A percentile compares a stretch with the other conserved stretches of the same genome.
Evolutionary conservation across 164 flowering plant species (phyloP).

Genomic region (Macadamia integrifolia): DNA sequence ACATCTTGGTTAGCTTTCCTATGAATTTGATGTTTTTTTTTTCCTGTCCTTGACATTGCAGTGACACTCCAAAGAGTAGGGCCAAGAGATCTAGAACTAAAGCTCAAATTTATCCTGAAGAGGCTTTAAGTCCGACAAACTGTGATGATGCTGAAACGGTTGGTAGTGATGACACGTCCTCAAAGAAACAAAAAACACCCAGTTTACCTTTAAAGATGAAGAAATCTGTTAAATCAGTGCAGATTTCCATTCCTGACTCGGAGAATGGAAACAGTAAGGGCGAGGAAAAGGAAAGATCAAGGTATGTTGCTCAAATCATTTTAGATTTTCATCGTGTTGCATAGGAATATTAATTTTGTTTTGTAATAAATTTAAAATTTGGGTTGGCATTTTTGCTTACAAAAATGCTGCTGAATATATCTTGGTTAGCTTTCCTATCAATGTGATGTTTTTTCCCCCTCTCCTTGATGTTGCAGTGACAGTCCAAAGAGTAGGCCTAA

Average conservation of each 20-base stretch:
- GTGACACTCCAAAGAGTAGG: constrained; percentile 17
- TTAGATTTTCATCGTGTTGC: not conserved
- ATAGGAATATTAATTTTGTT: not conserved
- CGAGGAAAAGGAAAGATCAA: constrained; percentile 25
- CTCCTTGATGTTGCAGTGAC: no score
- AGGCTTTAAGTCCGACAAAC: constrained; percentile 3
- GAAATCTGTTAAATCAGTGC: constrained; percentile 1
- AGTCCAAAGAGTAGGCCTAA: constrained; percentile 1
- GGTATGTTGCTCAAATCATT: constrained; percentile 26
- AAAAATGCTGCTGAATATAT: no score
- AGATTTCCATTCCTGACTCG: constrained; percentile 16
- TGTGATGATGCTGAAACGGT: constrained; percentile 10
- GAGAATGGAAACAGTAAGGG: constrained; percentile 15
- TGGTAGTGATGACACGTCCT: not conserved
- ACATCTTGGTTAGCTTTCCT: not conserved
- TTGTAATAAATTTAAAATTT: no score
- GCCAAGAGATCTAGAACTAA: constrained; percentile 9
- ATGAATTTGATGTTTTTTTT: not conserved
- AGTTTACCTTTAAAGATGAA: not conserved
- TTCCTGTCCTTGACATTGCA: constrained; percentile 14
- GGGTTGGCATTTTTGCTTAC: not conserved
- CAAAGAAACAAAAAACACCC: constrained; percentile 2
- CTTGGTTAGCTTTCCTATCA: no score
- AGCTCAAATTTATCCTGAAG: constrained; percentile 6
- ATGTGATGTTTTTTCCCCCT: not conserved